Conservation (phyloP, 1,139 yeast genomes). For the Geotrichum siamense region DNA sequence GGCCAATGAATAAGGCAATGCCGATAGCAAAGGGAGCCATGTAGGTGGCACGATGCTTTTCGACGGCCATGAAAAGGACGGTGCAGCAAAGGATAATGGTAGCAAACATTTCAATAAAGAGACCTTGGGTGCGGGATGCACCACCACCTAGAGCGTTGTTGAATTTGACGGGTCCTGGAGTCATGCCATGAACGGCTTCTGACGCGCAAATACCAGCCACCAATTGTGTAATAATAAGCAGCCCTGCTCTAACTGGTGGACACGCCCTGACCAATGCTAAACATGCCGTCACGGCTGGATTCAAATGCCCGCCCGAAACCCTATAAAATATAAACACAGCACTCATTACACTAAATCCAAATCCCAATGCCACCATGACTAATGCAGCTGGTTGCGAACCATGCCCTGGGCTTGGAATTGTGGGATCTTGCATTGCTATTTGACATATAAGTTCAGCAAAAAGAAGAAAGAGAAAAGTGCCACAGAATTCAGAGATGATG, state of each 20-base stretch:
- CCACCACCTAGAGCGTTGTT: slow-evolving; percentile 70
- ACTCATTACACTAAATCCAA: slow-evolving; percentile 80
- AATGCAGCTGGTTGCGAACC: slow-evolving; percentile 61
- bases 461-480: slow-evolving; percentile 80
- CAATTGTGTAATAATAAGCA: slow-evolving; percentile 62
- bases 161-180: slow-evolving; percentile 73
- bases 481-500: slow-evolving; percentile 64
- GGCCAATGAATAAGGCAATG: slow-evolving; percentile 72
- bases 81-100: slow-evolving; percentile 67
- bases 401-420: slow-evolving; percentile 34
- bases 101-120: slow-evolving; percentile 78
- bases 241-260: slow-evolving; percentile 61
- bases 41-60: slow-evolving; percentile 66
- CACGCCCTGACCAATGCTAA: slow-evolving; percentile 65
- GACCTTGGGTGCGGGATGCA: slow-evolving; percentile 64
- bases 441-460: slow-evolving; percentile 79
- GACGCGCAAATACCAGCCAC: slow-evolving; percentile 91
- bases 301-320: slow-evolving; percentile 83
- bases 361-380: slow-evolving; percentile 78
- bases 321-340: slow-evolving; percentile 68
- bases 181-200: slow-evolving; percentile 80
- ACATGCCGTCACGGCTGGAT: slow-evolving; percentile 80
- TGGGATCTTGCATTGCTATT: slow-evolving; percentile 65
- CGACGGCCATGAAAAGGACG: slow-evolving; percentile 79
- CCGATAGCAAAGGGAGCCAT: slow-evolving; percentile 85